Evolutionary conservation across 345 rosid genomes (phyloP).

Genomic region (Hibiscus trionum): DNA sequence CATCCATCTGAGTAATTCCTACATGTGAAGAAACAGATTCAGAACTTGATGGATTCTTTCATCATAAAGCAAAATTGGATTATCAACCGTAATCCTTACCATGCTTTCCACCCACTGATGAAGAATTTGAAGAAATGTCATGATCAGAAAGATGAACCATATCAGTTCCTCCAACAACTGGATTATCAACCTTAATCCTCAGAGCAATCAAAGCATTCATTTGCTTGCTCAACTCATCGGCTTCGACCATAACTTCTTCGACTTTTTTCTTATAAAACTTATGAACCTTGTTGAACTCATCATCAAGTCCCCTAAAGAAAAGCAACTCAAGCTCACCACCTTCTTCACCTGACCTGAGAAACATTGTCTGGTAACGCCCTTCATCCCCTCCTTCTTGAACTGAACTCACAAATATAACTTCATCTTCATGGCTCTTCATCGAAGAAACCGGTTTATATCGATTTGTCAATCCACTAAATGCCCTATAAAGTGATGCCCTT

Average conservation of each 20-base stretch:
- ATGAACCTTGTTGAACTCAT: constrained; percentile 57
- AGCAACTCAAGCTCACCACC: constrained; percentile 50
- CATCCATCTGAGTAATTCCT: constrained; percentile 6
- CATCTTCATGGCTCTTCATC: constrained; percentile 38
- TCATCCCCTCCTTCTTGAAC: constrained; percentile 17
- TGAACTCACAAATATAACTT: constrained; percentile 40
- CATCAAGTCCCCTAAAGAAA: constrained; percentile 60
- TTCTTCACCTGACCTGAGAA: constrained; percentile 41
- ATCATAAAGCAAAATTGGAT: not conserved
- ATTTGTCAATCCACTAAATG: constrained; percentile 67
- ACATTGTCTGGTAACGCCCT: constrained; percentile 34
- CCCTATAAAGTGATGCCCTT: constrained; percentile 44
- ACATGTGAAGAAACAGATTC: not conserved
- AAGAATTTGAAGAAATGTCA: constrained; percentile 10
- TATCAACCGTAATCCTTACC: constrained; percentile 12
- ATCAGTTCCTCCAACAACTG: constrained; percentile 17
- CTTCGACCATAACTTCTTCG: constrained; percentile 45
- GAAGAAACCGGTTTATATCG: constrained; percentile 21
- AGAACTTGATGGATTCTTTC: not conserved
- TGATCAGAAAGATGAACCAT: constrained; percentile 13
- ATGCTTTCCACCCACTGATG: constrained; percentile 3
- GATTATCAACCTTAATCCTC: constrained; percentile 55
- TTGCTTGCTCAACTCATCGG: constrained; percentile 64
- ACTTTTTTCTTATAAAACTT: constrained; percentile 47
- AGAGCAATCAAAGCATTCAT: constrained; percentile 73